A percentile compares a stretch with the other conserved stretches of the same genome.
Conservation (phyloP, 176 grass and related monocot genomes). For the maize (Zea mays) region DNA sequence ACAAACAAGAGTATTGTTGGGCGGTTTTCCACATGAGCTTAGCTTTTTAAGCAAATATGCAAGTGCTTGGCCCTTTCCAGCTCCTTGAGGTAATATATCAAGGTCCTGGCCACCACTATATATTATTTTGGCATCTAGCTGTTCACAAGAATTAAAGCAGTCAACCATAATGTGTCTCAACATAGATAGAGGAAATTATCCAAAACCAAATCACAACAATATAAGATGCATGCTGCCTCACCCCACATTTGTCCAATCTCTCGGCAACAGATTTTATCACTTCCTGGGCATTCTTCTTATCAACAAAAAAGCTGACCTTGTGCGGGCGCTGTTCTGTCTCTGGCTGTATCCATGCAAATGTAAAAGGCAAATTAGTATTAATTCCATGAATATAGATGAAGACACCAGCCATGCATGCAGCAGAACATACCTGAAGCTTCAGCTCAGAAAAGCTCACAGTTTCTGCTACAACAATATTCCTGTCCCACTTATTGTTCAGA, state of each 20-base stretch:
- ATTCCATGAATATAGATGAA: neutral
- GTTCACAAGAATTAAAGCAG: conserved; percentile 31
- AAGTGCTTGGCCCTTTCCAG: conserved; percentile 90
- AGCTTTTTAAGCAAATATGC: conserved; percentile 87
- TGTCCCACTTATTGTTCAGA: conserved; percentile 86
- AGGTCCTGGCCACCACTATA: conserved; percentile 88
- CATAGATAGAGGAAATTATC: neutral
- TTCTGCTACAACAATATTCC: conserved; percentile 66
- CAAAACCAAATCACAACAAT: neutral
- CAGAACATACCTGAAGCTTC: conserved; percentile 55
- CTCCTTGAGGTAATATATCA: conserved; percentile 75
- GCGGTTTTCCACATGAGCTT: conserved; percentile 63
- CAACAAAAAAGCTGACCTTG: conserved; percentile 83
- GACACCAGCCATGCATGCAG: neutral
- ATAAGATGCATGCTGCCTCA: conserved; percentile 33
- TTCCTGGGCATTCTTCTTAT: conserved; percentile 60
- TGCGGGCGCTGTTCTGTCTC: conserved; percentile 71
- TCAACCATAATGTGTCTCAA: conserved; percentile 14
- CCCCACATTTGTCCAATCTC: conserved; percentile 53
- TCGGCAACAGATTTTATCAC: conserved; percentile 61
- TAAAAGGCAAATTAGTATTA: neutral
- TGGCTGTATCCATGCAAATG: conserved; percentile 47
- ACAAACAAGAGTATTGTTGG: conserved; percentile 80
- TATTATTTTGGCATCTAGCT: conserved; percentile 93
- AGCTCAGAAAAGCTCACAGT: conserved; percentile 59